Percentiles rank a stretch among this genome's conserved stretches.
Conservation (phyloP, 805 yeast species). For the Monosporozyma yasuniensis region DNA sequence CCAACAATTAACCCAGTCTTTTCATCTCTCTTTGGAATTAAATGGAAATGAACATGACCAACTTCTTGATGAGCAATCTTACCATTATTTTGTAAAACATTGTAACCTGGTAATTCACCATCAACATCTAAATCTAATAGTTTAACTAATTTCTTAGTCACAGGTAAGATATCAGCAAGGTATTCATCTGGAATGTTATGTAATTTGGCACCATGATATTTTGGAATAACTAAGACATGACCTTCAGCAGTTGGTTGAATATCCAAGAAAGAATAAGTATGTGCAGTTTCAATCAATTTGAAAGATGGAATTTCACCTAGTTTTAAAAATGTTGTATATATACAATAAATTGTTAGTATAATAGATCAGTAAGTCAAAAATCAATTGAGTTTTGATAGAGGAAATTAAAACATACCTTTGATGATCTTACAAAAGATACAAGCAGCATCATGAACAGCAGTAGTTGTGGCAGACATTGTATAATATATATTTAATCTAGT, state of each 20-base stretch:
- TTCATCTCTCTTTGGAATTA: constrained; percentile 76
- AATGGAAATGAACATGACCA: constrained; percentile 93
- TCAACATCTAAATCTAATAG: constrained; percentile 58
- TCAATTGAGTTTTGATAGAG: too few species aligned
- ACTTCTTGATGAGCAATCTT: constrained; percentile 92
- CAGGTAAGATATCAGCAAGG: constrained; percentile 76
- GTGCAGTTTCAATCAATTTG: constrained; percentile 80
- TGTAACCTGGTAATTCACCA: constrained; percentile 63
- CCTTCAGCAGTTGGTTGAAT: constrained; percentile 89
- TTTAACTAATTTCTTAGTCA: constrained; percentile 75
- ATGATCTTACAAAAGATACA: constrained; percentile 93
- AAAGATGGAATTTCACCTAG: constrained; percentile 91
- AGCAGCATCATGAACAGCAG: constrained; percentile 38
- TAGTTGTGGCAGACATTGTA: constrained; percentile 13
- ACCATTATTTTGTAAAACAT: constrained; percentile 87
- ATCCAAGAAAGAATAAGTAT: constrained; percentile 77
- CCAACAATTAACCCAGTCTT: constrained; percentile 77
- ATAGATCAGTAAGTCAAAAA: not conserved
- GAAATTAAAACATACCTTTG: constrained; percentile 49
- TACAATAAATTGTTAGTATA: too few species aligned
- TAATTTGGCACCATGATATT: constrained; percentile 84
- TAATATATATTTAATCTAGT: not conserved
- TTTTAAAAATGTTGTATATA: too few species aligned
- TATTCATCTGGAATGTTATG: constrained; percentile 91
- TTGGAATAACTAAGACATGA: constrained; percentile 85